Conservation (phyloP, 2,329 filamentous ascomycete genomes). For the Podosphaera aphanis region DNA sequence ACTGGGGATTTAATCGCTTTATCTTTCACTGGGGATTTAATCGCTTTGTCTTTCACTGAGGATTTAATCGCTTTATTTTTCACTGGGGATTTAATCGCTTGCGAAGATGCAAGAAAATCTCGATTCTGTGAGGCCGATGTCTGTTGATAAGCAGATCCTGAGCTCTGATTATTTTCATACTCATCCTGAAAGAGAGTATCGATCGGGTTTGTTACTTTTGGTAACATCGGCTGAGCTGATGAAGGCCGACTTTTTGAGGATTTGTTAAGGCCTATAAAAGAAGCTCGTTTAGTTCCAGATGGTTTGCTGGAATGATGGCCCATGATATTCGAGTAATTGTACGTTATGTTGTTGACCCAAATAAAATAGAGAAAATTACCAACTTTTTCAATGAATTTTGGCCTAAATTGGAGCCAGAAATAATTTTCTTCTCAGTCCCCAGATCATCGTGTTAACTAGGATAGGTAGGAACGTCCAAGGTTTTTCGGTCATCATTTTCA, state of each 20-base stretch:
- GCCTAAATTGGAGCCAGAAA: too few relatives aligned
- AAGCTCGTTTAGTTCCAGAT: neutral
- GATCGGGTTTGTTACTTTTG: neutral
- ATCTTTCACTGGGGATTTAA: neutral
- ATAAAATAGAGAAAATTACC: neutral
- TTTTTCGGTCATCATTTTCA: neutral
- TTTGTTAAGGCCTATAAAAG: neutral
- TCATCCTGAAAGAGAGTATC: neutral
- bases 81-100: neutral
- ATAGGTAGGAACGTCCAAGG: neutral
- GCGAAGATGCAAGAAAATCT: neutral
- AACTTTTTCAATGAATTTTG: too few relatives aligned
- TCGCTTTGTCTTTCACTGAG: neutral
- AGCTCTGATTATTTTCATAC: neutral
- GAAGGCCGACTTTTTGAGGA: neutral
- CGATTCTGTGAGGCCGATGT: neutral
- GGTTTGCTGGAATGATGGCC: neutral
- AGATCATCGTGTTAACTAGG: neutral
- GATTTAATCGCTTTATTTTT: neutral
- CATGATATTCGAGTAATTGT: neutral
- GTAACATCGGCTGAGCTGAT: neutral
- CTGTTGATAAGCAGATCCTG: neutral
- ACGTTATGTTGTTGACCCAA: neutral
- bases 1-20: neutral
- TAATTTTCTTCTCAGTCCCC: neutral